Conservation (phyloP, 2,329 filamentous ascomycete species). For the Colletotrichum sp. region DNA sequence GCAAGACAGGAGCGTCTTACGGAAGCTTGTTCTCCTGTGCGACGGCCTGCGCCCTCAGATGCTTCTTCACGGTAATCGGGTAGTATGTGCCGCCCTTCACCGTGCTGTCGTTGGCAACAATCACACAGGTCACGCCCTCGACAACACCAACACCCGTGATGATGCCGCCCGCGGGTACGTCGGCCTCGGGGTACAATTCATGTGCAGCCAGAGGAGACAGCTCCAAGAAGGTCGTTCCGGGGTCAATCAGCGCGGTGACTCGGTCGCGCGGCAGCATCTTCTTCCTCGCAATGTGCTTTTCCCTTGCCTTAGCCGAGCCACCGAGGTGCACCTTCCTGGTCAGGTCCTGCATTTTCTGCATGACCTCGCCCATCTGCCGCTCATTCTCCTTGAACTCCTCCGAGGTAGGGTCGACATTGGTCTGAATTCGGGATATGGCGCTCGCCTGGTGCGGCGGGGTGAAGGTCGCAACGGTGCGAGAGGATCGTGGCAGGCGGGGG, state of each 20-base stretch:
- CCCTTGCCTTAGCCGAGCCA: slow-evolving; percentile 79
- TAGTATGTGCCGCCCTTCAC: slow-evolving; percentile 98
- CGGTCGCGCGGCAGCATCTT: slow-evolving; percentile 96
- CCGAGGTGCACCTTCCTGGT: slow-evolving; percentile 76
- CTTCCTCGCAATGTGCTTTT: slow-evolving; percentile 85
- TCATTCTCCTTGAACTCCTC: slow-evolving; percentile 83
- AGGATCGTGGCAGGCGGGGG: slow-evolving; percentile 34
- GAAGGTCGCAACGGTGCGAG: slow-evolving; percentile 70
- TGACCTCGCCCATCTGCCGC: slow-evolving; percentile 75
- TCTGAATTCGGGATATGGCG: slow-evolving; percentile 81
- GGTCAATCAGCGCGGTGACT: slow-evolving; percentile 85
- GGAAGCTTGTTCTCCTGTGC: slow-evolving; percentile 83
- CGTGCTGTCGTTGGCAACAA: slow-evolving; percentile 95
- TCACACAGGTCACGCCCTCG: slow-evolving; percentile 88
- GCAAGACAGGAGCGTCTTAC: slow-evolving; percentile 44
- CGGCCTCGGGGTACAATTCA: slow-evolving; percentile 83
- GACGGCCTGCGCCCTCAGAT: slow-evolving; percentile 88
- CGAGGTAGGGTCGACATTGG: slow-evolving; percentile 76
- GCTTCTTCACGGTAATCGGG: slow-evolving; percentile 97
- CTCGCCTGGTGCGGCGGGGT: slow-evolving; percentile 81
- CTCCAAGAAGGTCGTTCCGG: slow-evolving; percentile 89
- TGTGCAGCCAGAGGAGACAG: slow-evolving; percentile 91
- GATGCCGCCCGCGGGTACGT: slow-evolving; percentile 88
- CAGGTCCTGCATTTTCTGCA: slow-evolving; percentile 70
- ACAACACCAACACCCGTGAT: slow-evolving; percentile 92